Percentiles rank a stretch among this genome's conserved stretches.
phyloP scores from a whole-genome alignment of 2,329 filamentous ascomycete species.

The Pseudomassariella vexata region DNA sequence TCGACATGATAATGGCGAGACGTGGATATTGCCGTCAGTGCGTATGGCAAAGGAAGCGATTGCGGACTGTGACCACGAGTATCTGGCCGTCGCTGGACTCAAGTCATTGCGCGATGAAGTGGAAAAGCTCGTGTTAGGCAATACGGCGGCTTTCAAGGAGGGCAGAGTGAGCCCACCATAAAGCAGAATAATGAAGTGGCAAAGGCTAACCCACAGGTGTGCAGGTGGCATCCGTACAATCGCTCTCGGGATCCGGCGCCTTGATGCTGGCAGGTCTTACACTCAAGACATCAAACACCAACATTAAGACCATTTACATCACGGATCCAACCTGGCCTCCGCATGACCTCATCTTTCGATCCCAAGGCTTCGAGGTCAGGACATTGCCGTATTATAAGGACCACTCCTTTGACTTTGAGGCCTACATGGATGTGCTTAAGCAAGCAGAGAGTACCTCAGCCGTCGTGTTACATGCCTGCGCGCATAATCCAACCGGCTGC shows the following conservation, averaged over 20 bases:
- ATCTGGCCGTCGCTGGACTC: slow-evolving; percentile 29
- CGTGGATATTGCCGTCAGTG: slow-evolving; percentile 33
- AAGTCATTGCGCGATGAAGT: slow-evolving; percentile 25
- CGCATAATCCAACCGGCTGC: slow-evolving; percentile 36
- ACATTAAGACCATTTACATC: slow-evolving; percentile 26
- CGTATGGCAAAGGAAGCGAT: slow-evolving; percentile 17
- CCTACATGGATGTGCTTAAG: slow-evolving; percentile 20
- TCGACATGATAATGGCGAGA: slow-evolving; percentile 29
- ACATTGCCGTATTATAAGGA: slow-evolving; percentile 29
- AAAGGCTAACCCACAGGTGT: background rate
- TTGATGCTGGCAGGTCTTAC: slow-evolving; percentile 27
- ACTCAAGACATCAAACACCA: slow-evolving; percentile 18
- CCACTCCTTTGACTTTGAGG: slow-evolving; percentile 25
- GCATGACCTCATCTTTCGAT: slow-evolving; percentile 29
- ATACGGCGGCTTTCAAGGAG: too few relatives aligned
- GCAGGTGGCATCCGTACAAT: slow-evolving; percentile 20
- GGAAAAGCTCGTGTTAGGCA: slow-evolving; percentile 24
- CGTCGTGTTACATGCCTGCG: slow-evolving; percentile 34
- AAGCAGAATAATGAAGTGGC: slow-evolving; percentile 22
- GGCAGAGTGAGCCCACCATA: too few relatives aligned
- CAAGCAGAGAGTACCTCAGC: slow-evolving; percentile 18
- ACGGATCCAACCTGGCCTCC: slow-evolving; percentile 36
- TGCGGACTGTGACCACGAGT: slow-evolving; percentile 25
- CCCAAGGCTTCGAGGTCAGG: slow-evolving; percentile 25
- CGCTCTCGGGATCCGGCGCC: slow-evolving; percentile 35